phyloP scores from a whole-genome alignment of 2,329 filamentous ascomycete species.

The Diplodia scrobiculata region DNA sequence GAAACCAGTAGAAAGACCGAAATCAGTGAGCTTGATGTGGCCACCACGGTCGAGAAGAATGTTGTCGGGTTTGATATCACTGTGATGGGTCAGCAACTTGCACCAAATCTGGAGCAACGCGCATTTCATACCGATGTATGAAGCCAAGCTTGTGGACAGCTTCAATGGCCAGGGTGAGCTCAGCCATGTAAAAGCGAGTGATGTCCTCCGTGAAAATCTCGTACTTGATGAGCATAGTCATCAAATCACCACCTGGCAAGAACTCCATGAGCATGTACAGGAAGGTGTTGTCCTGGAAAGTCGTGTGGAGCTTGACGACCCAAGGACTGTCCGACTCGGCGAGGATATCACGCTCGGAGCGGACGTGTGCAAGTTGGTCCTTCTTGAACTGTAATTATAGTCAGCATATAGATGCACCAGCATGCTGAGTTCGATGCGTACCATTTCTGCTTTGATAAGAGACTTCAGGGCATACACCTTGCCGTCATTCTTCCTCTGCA shows the following conservation, averaged over 20 bases:
- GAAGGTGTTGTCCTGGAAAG: conserved; percentile 95
- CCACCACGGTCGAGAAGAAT: conserved; percentile 93
- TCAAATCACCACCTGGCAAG: conserved; percentile 93
- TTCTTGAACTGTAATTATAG: conserved; percentile 73
- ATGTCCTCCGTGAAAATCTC: conserved; percentile 99
- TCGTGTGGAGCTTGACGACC: conserved; percentile 98
- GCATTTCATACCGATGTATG: conserved; percentile 79
- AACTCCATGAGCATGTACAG: conserved; percentile 99
- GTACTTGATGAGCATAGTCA: conserved; percentile 99
- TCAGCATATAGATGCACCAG: background rate
- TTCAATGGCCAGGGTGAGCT: conserved; percentile 97
- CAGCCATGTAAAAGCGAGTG: conserved; percentile 97
- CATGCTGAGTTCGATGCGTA: conserved; percentile 34
- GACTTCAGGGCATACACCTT: conserved; percentile 99
- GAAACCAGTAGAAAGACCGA: conserved; percentile 95
- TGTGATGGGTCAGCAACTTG: conserved; percentile 47
- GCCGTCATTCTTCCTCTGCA: conserved; percentile 92
- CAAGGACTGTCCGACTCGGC: conserved; percentile 99
- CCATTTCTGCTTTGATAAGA: conserved; percentile 96
- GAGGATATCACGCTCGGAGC: conserved; percentile 94
- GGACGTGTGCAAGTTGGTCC: conserved; percentile 95
- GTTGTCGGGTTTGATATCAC: conserved; percentile 99
- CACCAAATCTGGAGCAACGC: background rate
- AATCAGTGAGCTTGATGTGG: conserved; percentile 97
- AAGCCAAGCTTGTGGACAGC: conserved; percentile 97